Percentiles rank a stretch among this genome's conserved stretches.
These are phyloP conservation scores for Dioscorea cayenensis DNA, from an alignment of 116 monocot species.

Conservation along the genomic window DNA sequence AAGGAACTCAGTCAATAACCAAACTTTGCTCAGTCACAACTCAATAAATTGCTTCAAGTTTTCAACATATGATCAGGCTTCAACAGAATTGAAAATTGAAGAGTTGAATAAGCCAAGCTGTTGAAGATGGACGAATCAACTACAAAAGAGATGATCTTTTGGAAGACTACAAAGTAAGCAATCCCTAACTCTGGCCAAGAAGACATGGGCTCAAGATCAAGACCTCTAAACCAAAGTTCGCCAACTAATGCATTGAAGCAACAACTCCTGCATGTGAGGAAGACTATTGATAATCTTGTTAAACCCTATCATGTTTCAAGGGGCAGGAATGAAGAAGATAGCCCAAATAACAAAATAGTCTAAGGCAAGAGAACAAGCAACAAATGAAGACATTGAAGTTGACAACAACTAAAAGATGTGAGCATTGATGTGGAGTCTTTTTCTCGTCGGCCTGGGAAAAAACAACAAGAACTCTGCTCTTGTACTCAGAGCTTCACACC, in stretches of 20 bases:
- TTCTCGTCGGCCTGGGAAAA: no score
- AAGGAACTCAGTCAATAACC: no score
- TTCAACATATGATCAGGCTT: no score
- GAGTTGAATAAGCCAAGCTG: constrained; percentile 4
- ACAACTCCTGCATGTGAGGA: constrained; percentile 14
- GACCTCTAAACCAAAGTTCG: not conserved
- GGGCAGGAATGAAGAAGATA: no score
- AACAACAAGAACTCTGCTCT: no score
- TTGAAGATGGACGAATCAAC: constrained; percentile 38
- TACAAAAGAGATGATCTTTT: constrained; percentile 19
- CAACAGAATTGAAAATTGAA: constrained; percentile 1
- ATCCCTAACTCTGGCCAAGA: constrained; percentile 4
- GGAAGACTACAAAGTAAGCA: constrained; percentile 27
- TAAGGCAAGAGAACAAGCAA: no score
- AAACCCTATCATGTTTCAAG: constrained; percentile 13
- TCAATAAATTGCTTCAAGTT: constrained; percentile 58
- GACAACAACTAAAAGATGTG: no score
- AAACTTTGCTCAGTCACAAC: constrained; percentile 70
- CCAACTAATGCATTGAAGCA: constrained; percentile 18
- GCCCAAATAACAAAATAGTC: no score
- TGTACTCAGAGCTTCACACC: no score
- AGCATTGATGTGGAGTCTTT: no score
- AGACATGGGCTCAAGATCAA: not conserved
- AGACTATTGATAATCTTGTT: constrained; percentile 12
- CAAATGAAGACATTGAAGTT: no score